These are phyloP conservation scores for Clarireedia hainanense DNA, from an alignment of 2,329 filamentous ascomycete genomes.

Conservation along the genomic window DNA sequence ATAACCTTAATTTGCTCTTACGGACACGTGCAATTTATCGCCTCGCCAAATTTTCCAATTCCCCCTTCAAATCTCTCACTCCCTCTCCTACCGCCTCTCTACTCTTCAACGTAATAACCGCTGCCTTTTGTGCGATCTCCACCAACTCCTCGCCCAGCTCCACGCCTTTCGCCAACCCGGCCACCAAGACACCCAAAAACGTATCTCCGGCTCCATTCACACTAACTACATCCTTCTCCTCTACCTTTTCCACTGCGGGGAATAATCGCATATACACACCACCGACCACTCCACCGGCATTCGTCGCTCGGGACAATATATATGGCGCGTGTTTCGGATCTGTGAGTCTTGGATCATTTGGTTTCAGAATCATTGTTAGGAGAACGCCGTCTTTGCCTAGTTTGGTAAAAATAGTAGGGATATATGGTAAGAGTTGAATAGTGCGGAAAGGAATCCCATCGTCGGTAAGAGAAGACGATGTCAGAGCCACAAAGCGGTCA, in stretches of 20 bases:
- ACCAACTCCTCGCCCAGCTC: slow-evolving; percentile 51
- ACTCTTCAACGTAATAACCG: slow-evolving; percentile 70
- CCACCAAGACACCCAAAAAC: slow-evolving; percentile 77
- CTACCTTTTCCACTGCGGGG: slow-evolving; percentile 56
- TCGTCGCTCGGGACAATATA: slow-evolving; percentile 58
- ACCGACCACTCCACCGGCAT: slow-evolving; percentile 47
- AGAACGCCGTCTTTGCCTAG: slow-evolving; percentile 58
- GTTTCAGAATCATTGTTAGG: slow-evolving; percentile 60
- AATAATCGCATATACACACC: slow-evolving; percentile 73
- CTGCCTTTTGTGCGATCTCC: slow-evolving; percentile 73
- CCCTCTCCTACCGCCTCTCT: slow-evolving; percentile 52
- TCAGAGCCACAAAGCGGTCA: slow-evolving; percentile 63
- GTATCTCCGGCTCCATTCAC: slow-evolving; percentile 96
- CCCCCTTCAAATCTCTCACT: background rate
- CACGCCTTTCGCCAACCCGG: slow-evolving; percentile 54
- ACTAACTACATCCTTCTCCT: slow-evolving; percentile 67
- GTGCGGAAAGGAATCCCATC: slow-evolving; percentile 75
- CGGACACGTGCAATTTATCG: background rate
- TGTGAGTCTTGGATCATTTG: slow-evolving; percentile 59
- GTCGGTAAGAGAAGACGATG: slow-evolving; percentile 61
- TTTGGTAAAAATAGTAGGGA: slow-evolving; percentile 79
- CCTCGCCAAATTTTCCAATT: background rate
- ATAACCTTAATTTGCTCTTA: background rate
- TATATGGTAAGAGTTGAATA: slow-evolving; percentile 79
- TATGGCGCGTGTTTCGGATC: slow-evolving; percentile 57